These are phyloP conservation scores for Starmerella geochares DNA, from an alignment of 805 yeast genomes.

Conservation along the genomic window DNA sequence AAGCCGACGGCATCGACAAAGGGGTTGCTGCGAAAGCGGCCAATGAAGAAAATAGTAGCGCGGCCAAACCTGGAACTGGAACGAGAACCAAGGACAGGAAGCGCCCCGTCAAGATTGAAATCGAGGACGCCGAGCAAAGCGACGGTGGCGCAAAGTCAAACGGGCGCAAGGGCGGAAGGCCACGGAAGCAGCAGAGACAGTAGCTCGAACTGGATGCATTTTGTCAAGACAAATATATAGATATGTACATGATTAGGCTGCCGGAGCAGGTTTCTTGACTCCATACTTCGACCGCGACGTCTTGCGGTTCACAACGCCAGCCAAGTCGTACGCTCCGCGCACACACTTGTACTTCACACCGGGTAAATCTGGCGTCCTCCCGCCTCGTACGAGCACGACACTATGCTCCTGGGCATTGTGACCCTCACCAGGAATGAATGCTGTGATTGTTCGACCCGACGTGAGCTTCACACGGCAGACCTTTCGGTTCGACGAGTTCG, in stretches of 20 bases:
- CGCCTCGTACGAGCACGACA: constrained; percentile 94
- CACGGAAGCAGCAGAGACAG: no score
- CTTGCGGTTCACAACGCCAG: constrained; percentile 87
- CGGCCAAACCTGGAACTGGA: no score
- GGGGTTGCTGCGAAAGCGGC: no score
- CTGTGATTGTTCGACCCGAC: constrained; percentile 79
- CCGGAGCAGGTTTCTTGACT: constrained; percentile 46
- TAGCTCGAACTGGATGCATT: not conserved
- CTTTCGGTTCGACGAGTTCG: constrained; percentile 95
- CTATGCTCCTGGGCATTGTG: constrained; percentile 97
- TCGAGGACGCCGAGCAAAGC: not conserved
- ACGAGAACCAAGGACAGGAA: no score
- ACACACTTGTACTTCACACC: constrained; percentile 93
- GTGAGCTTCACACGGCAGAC: constrained; percentile 90
- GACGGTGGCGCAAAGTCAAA: no score
- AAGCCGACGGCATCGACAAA: no score
- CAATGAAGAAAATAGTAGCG: no score
- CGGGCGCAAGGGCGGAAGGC: no score
- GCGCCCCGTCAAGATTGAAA: no score
- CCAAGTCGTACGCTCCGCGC: constrained; percentile 85
- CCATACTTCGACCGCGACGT: constrained; percentile 91
- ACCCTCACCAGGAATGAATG: constrained; percentile 97
- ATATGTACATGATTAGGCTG: constrained; percentile 13
- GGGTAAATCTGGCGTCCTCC: constrained; percentile 94
- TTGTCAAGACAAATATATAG: not conserved